A percentile compares a stretch with the other conserved stretches of the same genome.
Conservation (phyloP, 495 filamentous ascomycete species). For the Podospora sp. region DNA sequence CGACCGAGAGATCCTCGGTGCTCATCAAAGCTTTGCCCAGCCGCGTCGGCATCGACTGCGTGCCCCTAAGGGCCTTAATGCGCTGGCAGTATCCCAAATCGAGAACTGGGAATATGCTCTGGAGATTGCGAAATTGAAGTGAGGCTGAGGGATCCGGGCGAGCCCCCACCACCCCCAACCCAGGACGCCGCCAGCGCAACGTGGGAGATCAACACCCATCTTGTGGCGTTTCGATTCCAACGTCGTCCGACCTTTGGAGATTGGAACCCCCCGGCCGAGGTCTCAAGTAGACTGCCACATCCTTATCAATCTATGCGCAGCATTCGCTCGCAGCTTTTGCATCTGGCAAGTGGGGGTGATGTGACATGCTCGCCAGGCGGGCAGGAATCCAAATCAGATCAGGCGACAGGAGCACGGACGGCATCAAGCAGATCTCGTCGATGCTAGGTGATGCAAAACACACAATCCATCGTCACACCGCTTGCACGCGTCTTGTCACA, state of each 20-base stretch:
- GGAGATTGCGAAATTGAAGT: background rate
- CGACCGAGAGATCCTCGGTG: background rate
- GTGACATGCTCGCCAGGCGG: background rate
- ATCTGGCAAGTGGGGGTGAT: background rate
- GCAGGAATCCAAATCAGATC: background rate
- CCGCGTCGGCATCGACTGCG: background rate
- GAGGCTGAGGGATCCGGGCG: background rate
- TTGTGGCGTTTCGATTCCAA: background rate
- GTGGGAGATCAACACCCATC: background rate
- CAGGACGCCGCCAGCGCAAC: background rate
- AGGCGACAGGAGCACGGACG: background rate
- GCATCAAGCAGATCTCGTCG: background rate
- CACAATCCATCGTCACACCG: constrained; percentile 3
- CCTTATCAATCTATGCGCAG: background rate
- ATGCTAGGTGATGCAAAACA: constrained; percentile 2
- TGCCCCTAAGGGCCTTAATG: background rate
- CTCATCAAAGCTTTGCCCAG: background rate
- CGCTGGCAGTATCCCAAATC: background rate
- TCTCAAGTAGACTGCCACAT: background rate
- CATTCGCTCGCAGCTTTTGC: background rate
- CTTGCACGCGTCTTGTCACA: constrained; percentile 3
- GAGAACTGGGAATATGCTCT: background rate
- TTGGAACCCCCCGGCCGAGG: background rate
- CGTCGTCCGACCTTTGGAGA: background rate
- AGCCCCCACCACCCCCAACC: background rate